These are phyloP conservation scores for Zygosaccharomyces sapae DNA, from an alignment of 1,139 yeast genomes.

Conservation along the genomic window DNA sequence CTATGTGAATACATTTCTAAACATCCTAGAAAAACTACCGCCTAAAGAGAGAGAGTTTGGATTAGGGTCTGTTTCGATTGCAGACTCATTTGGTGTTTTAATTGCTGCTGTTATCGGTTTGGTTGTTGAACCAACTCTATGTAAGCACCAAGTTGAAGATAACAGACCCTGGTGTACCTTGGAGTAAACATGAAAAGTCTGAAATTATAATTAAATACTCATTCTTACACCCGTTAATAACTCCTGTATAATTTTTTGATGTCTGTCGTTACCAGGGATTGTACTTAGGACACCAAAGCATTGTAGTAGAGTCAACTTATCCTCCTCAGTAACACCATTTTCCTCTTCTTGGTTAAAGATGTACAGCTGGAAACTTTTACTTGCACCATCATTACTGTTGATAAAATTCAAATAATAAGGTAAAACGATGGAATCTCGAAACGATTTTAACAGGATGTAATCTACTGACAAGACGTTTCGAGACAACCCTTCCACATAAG, in stretches of 20 bases:
- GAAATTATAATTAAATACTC: constrained; percentile 25
- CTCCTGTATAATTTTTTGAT: constrained; percentile 49
- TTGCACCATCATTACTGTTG: constrained; percentile 32
- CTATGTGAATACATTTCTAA: constrained; percentile 81
- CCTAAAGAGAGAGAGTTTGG: constrained; percentile 69
- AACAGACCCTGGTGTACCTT: constrained; percentile 63
- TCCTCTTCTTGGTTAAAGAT: constrained; percentile 36
- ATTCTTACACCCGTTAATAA: constrained; percentile 36
- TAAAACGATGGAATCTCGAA: constrained; percentile 48
- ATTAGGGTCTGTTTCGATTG: constrained; percentile 88
- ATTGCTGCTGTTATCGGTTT: constrained; percentile 73
- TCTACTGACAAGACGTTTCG: constrained; percentile 35
- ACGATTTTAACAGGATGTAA: constrained; percentile 38
- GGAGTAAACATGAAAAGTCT: constrained; percentile 23
- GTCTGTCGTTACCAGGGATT: constrained; percentile 48
- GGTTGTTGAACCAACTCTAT: constrained; percentile 69
- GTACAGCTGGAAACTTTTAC: constrained; percentile 31
- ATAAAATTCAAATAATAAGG: constrained; percentile 44
- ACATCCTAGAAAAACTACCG: constrained; percentile 63
- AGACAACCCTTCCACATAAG: constrained; percentile 38
- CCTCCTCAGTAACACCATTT: constrained; percentile 34
- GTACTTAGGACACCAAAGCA: constrained; percentile 54
- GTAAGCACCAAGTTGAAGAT: constrained; percentile 58
- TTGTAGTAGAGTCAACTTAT: constrained; percentile 45
- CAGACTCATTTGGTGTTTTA: constrained; percentile 86